Base-by-base conservation (phyloP, 345 rosid genomes). In the Camelina laxa region DNA sequence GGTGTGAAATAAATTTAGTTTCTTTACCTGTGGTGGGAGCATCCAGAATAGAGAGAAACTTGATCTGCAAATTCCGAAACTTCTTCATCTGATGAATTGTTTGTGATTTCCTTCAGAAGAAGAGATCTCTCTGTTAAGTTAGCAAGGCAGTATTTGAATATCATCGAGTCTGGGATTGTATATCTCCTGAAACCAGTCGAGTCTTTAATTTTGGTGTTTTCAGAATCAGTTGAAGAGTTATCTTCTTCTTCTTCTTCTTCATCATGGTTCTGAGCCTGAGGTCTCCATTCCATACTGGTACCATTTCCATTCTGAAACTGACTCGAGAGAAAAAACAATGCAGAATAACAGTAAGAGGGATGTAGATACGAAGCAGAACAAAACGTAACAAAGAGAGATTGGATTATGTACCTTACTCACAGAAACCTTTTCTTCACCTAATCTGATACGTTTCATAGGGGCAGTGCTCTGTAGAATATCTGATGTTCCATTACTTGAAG, bases 71-170 rank as follows among this genome's bases (percentile, higher is more conserved):
- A 89, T 63, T 82, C 81, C 30, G 84, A 81, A 60, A 95, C 84
- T 71, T 87, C 84, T 73, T 83, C 85, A 72, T 95, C 88, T 38
- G 91, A 83, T 74, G 83, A 70, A 64, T 85, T 86, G 55, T 79
- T 74, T 36, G 89, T 87, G 81, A 95, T 80, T 71, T 95, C 97
- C 85, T 92, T 90, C 45, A 92, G 89, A 63, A 95, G 80, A 67
- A 80, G 62, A 67, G 89, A 85, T 85, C 89, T 88, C 74, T 95
- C 97, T 55, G 84, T 70, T 80, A 84, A 76, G 70, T 84, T 81
- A 78, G 92, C 97, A 48, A 95, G 82, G 81, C 99, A 95, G 82
- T 92, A 92, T 69, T 79, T 88, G 75, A 92, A 92, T 68, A 86
- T 77, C 44, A 76, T 73, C 36, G 75, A 63, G 78, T 92, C 97